These are phyloP conservation scores for Nepenthes mirabilis DNA, from an alignment of 148 eudicot species.

Conservation along the genomic window DNA sequence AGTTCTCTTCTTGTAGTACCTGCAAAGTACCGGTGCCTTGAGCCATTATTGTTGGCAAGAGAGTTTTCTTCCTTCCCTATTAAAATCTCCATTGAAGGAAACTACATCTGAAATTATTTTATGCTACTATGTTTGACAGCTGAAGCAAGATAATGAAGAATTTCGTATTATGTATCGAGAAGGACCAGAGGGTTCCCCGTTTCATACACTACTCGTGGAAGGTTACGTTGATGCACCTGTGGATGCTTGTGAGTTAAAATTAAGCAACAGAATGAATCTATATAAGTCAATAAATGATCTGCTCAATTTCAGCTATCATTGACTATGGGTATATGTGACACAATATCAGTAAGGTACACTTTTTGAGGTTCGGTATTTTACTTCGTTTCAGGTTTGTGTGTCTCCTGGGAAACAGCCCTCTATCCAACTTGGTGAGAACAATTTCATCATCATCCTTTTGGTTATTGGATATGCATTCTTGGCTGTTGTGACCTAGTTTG, in stretches of 20 bases:
- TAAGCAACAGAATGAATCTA: neutral
- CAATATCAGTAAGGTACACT: neutral
- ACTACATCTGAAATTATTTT: too few species aligned
- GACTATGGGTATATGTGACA: neutral
- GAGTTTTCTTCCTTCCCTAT: too few species aligned
- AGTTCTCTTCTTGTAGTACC: too few species aligned
- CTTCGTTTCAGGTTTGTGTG: slow-evolving; percentile 67
- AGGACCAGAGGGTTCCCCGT: slow-evolving; percentile 86
- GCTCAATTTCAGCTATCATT: neutral
- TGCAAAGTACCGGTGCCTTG: too few species aligned
- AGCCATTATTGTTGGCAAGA: too few species aligned
- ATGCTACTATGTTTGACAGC: slow-evolving; percentile 19
- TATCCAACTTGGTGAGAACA: slow-evolving; percentile 66
- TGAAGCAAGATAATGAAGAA: slow-evolving; percentile 87
- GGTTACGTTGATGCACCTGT: slow-evolving; percentile 90
- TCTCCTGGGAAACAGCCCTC: slow-evolving; percentile 64
- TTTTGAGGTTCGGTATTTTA: slow-evolving; percentile 4
- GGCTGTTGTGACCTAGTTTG: neutral
- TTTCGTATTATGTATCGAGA: slow-evolving; percentile 92
- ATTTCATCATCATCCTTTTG: neutral
- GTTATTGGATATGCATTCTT: neutral
- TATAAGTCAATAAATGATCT: neutral
- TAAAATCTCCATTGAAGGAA: too few species aligned
- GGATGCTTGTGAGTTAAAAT: slow-evolving; percentile 53
- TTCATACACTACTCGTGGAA: slow-evolving; percentile 74